These are phyloP conservation scores for Penicillium taxi DNA, from an alignment of 495 filamentous ascomycete species.

Conservation along the genomic window DNA sequence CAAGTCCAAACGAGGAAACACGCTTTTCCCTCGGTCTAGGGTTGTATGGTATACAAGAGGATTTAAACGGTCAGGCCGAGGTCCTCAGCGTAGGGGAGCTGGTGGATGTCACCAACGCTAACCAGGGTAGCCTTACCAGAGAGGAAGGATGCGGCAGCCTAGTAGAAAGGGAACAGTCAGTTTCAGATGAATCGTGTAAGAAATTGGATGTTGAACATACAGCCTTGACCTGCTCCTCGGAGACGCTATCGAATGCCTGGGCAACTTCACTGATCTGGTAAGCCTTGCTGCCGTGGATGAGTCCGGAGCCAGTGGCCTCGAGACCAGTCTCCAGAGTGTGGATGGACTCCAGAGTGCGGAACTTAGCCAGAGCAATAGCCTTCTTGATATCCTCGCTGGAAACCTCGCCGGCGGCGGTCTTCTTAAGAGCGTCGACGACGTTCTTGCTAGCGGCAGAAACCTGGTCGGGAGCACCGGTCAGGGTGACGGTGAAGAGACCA, in stretches of 20 bases:
- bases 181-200: background rate
- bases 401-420: slow-evolving; percentile 63
- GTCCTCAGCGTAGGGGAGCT: slow-evolving; percentile 88
- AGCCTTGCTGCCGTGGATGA: slow-evolving; percentile 71
- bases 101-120: slow-evolving; percentile 68
- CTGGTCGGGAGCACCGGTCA: slow-evolving; percentile 62
- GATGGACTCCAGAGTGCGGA: slow-evolving; percentile 76
- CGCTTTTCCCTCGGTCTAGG: slow-evolving; percentile 35
- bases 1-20: slow-evolving; percentile 27
- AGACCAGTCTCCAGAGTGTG: slow-evolving; percentile 62
- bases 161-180: slow-evolving; percentile 6
- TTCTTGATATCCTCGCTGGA: slow-evolving; percentile 81
- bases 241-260: slow-evolving; percentile 71
- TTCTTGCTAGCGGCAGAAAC: slow-evolving; percentile 54
- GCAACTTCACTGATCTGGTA: slow-evolving; percentile 79
- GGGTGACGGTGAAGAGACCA: slow-evolving; percentile 74
- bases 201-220: slow-evolving; percentile 48
- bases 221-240: slow-evolving; percentile 74
- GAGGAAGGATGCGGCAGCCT: slow-evolving; percentile 80
- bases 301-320: slow-evolving; percentile 64
- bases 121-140: slow-evolving; percentile 82
- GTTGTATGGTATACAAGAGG: slow-evolving; percentile 38
- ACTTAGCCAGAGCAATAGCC: slow-evolving; percentile 88
- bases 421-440: slow-evolving; percentile 71
- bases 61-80: slow-evolving; percentile 85